phyloP scores from a whole-genome alignment of 306 rosid species.

The Begonia masoniana region DNA sequence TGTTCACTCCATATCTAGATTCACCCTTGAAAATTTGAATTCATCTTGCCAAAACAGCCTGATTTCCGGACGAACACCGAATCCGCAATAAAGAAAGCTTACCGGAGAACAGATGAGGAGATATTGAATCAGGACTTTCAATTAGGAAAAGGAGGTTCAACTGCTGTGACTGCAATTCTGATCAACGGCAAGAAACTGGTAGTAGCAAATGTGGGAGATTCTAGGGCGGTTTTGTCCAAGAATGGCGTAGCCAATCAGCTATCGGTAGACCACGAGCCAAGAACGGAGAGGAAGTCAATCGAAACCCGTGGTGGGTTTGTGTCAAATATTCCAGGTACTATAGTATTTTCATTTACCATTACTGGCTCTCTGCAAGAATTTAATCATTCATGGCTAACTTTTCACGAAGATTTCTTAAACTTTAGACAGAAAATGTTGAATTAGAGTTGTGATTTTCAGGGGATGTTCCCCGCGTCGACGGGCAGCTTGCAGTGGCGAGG shows the following conservation, averaged over 20 bases:
- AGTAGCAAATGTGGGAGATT: slow-evolving; percentile 62
- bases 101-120: slow-evolving; percentile 36
- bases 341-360: too few relatives aligned
- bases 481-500: slow-evolving; percentile 55
- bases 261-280: slow-evolving; percentile 61
- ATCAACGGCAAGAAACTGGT: slow-evolving; percentile 48
- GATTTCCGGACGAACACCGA: slow-evolving; percentile 43
- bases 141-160: slow-evolving; percentile 63
- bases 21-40: not conserved
- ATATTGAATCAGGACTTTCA: slow-evolving; percentile 33
- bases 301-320: slow-evolving; percentile 70
- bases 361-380: too few relatives aligned
- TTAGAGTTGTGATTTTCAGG: slow-evolving; percentile 16
- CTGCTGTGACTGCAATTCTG: slow-evolving; percentile 60
- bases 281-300: slow-evolving; percentile 33
- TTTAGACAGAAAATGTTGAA: too few relatives aligned
- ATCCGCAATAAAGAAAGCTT: slow-evolving; percentile 40
- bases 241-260: slow-evolving; percentile 43
- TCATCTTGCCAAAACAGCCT: slow-evolving; percentile 18
- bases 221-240: slow-evolving; percentile 46
- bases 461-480: slow-evolving; percentile 60
- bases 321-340: slow-evolving; percentile 53
- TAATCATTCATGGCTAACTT: too few relatives aligned
- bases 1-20: too few relatives aligned
- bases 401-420: too few relatives aligned